Evolutionary conservation across 768 basidiomycete species (phyloP), one percentile per base, ranked within the genome.

Genomic region (Boletus rubropictus): DNA sequence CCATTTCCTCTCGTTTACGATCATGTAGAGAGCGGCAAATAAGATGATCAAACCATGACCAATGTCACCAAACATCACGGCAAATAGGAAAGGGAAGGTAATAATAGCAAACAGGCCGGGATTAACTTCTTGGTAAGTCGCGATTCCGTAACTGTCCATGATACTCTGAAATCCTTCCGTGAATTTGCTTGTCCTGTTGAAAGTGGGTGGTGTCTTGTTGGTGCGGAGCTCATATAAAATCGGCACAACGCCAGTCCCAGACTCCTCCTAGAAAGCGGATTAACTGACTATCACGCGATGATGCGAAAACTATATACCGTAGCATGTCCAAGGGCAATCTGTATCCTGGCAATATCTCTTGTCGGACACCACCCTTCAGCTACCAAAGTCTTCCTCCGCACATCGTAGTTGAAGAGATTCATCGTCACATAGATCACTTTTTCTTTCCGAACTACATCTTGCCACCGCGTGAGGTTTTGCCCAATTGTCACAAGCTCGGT

Each of bases 41-140:
- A 87, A 76, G 57, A 89, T 86, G 60, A 98, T 82, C 50, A 80
- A 72, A 25, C 92, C 96, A 69, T 99, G 96, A 3, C 96, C 96
- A 61, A 98, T 89, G 68, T 99, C 96, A 59, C 96, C 96, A 63
- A 99, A 99, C 96, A 99, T 99, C 71, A 99, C 90, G 5, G 92
- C 95, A 59, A 98, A 99, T 55, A 99, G 69, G 81, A 99, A 98
- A 0, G 96, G 96, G 81, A 96, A 96, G 2, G 93, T 96, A 56
- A 87, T 72, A 55, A 89, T 73, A 0, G 90, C 91, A 67, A 95
- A 95, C 24, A 98, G 69, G 44, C 94, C 96, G 17, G 96, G 95
- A 64, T 98, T 98, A 64, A 93, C 83, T 68, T 99, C 96, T 64
- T 97, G 89, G 64, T 99, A 98, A 1, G 80, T 83, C 12, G 92